Conservation (phyloP, 176 grass and related monocot genomes). For the Pontederia paniculata region DNA sequence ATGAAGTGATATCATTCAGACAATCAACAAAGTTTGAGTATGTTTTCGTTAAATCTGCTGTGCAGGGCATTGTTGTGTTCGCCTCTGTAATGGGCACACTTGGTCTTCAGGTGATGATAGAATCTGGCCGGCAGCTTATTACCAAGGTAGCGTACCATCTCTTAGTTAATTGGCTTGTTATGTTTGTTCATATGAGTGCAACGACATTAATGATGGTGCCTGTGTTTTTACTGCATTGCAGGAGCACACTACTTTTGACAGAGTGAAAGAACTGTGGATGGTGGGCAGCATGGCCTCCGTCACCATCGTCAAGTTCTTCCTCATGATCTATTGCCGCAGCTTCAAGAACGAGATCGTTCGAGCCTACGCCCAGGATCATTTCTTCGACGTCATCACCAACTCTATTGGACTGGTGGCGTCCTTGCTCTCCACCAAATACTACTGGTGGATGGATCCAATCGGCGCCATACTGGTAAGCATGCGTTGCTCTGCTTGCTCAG, state of each 20-base stretch:
- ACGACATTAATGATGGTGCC: no score
- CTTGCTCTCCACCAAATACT: constrained; percentile 43
- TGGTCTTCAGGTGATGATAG: constrained; percentile 75
- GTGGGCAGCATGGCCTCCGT: constrained; percentile 69
- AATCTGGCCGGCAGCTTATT: constrained; percentile 80
- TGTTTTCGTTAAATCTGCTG: no score
- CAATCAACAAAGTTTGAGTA: not conserved
- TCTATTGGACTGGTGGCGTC: constrained; percentile 59
- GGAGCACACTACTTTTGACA: constrained; percentile 43
- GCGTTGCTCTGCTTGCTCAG: no score
- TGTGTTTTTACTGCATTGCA: not conserved
- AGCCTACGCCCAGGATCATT: constrained; percentile 86
- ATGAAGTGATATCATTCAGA: no score
- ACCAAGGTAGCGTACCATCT: constrained; percentile 25
- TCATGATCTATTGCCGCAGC: constrained; percentile 79
- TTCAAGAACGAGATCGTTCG: constrained; percentile 89
- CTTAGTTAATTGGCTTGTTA: not conserved
- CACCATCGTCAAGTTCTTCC: constrained; percentile 66
- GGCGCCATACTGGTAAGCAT: constrained; percentile 68
- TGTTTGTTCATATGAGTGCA: not conserved
- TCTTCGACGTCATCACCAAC: constrained; percentile 97
- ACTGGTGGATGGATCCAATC: constrained; percentile 90
- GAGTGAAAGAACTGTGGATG: constrained; percentile 66
- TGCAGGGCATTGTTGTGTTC: constrained; percentile 86
- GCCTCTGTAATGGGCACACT: constrained; percentile 89